Base-by-base conservation (phyloP, 768 basidiomycete genomes). In the Arthromyces matolae region DNA sequence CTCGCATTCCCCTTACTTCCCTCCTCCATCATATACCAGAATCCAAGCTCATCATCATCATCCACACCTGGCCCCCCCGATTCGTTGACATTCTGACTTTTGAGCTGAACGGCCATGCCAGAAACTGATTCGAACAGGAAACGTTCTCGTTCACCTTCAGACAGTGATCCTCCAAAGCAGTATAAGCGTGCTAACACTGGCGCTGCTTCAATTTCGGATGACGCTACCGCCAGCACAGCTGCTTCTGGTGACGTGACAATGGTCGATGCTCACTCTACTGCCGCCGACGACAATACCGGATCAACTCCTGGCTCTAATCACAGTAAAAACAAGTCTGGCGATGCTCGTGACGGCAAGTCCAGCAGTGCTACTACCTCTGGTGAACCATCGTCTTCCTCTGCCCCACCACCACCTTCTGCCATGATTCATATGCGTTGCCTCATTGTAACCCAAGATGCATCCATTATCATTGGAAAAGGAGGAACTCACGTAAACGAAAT, bases 401-500 rank as follows among this genome's bases (percentile, higher is more conserved):
- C 72, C 2, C 58, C 70, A 12, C 45, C 61, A 5, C 56, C 80
- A 2, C 70, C 83, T 9, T 82, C 89, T 14, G 85, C 87, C 25
- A 83, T 83, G 69, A 99, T 99, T 59, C 89, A 94, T 61, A 95
- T 99, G 93, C 84, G 95, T 37, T 94, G 93, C 66, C 75, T 99
- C 60, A 99, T 99, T 63, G 96, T 99, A 58, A 98, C 96, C 8
- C 94, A 97, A 70, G 96, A 99, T 69, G 96, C 96, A 10, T 94
- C 92, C 45, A 95, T 99, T 70, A 98, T 98, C 73, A 99, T 99
- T 56, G 96, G 96, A 29, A 92, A 93, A 69, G 89, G 76, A 41
- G 95, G 95, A 54, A 80, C 88, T 35, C 96, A 98, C 70, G 94
- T 99, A 58, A 97, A 96, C 60, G 96, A 99, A 69, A 98, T 99